Percentiles rank a stretch among this genome's conserved stretches.
phyloP scores from a whole-genome alignment of 192 early-diverging fungal genomes.

The Haplosporangium gracile region DNA sequence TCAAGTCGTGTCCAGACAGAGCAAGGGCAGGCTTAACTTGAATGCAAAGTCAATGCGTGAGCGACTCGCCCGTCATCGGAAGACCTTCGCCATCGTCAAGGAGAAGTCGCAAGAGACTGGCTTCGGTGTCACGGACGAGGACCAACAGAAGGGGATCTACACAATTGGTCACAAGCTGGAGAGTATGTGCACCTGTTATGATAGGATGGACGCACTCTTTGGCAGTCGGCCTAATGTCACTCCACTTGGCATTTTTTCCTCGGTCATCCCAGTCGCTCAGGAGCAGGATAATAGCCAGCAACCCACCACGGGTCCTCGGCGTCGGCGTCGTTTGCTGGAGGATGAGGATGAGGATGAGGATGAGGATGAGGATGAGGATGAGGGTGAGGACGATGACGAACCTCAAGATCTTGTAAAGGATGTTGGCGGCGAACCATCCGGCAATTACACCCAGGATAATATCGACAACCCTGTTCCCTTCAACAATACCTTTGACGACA shows the following conservation, averaged over 20 bases:
- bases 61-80: constrained; percentile 17
- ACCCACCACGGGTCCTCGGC: too few relatives aligned
- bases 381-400: too few relatives aligned
- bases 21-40: constrained; percentile 20
- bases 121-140: constrained; percentile 25
- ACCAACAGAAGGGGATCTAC: constrained; percentile 11
- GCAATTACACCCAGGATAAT: not conserved
- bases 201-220: constrained; percentile 35
- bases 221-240: not conserved
- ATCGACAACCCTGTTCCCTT: too few relatives aligned
- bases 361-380: constrained; percentile 6
- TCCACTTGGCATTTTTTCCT: not conserved
- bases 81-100: not conserved
- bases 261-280: not conserved
- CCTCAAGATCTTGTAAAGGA: not conserved
- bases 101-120: not conserved
- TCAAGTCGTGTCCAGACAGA: constrained; percentile 2
- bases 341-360: constrained; percentile 17
- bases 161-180: constrained; percentile 18
- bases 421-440: not conserved
- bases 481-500: not conserved
- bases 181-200: constrained; percentile 20
- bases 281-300: not conserved
- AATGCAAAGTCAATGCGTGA: constrained; percentile 16
- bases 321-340: not conserved